A percentile compares a stretch with the other conserved stretches of the same genome.
phyloP scores from a whole-genome alignment of 257 asterid species.

The Linderniella brevidens region DNA sequence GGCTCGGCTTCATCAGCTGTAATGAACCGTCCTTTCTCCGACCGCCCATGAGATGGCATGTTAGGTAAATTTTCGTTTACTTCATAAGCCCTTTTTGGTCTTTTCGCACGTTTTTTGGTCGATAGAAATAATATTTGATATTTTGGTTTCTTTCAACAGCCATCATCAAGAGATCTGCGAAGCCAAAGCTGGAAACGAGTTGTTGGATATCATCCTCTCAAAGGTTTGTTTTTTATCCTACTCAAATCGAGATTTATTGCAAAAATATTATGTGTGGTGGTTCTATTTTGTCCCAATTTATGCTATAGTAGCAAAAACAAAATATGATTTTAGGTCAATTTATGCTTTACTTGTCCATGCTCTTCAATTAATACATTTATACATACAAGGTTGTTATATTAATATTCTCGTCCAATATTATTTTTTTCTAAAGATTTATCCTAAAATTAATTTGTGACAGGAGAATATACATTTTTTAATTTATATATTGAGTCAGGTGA shows the following conservation, averaged over 20 bases:
- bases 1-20: conserved; percentile 40
- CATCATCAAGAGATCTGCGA: conserved; percentile 66
- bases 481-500: too few species aligned
- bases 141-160: conserved; percentile 17
- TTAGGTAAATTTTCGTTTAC: conserved; percentile 23
- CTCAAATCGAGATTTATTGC: not conserved
- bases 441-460: too few species aligned
- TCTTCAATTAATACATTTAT: too few species aligned
- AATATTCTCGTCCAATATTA: too few species aligned
- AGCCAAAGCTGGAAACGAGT: conserved; percentile 70
- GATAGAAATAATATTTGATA: not conserved
- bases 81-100: not conserved
- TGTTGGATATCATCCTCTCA: conserved; percentile 60
- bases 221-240: conserved; percentile 25
- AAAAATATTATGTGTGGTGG: too few species aligned
- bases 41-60: conserved; percentile 52
- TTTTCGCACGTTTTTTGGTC: not conserved
- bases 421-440: too few species aligned
- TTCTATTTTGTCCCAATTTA: too few species aligned
- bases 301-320: too few species aligned
- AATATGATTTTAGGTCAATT: too few species aligned
- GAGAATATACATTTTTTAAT: too few species aligned
- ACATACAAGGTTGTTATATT: too few species aligned
- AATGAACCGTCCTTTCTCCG: conserved; percentile 26
- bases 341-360: too few species aligned